These are phyloP conservation scores for Fusarium heterosporum DNA, from an alignment of 2,329 filamentous ascomycete genomes.

Conservation along the genomic window DNA sequence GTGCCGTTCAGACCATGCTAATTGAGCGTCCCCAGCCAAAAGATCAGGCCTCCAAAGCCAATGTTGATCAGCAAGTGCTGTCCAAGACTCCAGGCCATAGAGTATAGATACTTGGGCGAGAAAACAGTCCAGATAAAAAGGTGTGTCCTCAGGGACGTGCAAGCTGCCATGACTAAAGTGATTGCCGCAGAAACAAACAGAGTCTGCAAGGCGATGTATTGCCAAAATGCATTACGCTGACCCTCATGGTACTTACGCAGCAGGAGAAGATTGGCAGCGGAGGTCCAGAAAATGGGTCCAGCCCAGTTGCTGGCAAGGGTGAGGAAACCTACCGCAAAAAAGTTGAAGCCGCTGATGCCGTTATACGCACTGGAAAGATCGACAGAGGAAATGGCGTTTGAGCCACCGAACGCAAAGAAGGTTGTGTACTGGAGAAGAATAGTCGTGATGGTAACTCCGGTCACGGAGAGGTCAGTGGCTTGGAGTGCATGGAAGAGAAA, in stretches of 20 bases:
- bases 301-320: constrained; percentile 94
- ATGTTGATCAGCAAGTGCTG: constrained; percentile 84
- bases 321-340: constrained; percentile 82
- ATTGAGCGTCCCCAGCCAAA: constrained; percentile 59
- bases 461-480: constrained; percentile 59
- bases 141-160: constrained; percentile 84
- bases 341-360: constrained; percentile 83
- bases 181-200: constrained; percentile 75
- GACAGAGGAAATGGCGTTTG: constrained; percentile 95
- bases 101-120: constrained; percentile 94
- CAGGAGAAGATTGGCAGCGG: constrained; percentile 71
- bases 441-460: constrained; percentile 75
- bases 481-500: constrained; percentile 65
- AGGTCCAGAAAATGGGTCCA: constrained; percentile 88
- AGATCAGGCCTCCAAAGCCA: constrained; percentile 68
- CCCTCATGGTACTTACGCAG: constrained; percentile 53
- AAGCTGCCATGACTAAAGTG: constrained; percentile 86
- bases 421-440: constrained; percentile 83
- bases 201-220: constrained; percentile 74
- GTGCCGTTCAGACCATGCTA: constrained; percentile 2
- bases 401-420: constrained; percentile 92
- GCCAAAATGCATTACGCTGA: constrained; percentile 51
- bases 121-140: constrained; percentile 99
- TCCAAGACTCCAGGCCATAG: constrained; percentile 85
- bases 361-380: constrained; percentile 97